Evolutionary conservation across 768 basidiomycete genomes (phyloP), one percentile per base, ranked within the genome.

Genomic region (Suillus discolor): DNA sequence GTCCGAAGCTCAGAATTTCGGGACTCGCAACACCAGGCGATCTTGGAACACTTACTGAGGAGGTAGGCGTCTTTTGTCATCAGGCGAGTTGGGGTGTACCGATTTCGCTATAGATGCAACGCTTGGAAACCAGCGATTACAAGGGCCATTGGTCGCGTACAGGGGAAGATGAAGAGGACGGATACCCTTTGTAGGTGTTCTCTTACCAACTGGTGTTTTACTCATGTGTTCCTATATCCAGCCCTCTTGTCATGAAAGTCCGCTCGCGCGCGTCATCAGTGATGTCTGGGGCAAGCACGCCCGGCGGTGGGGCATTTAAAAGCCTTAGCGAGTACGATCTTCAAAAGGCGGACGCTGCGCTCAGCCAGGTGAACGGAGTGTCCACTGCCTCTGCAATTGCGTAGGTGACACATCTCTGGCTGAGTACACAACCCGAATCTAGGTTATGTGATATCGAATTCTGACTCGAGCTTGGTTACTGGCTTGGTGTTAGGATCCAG

Each of bases 1-100:
- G 92, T 75, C 97, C 97, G 23, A 84, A 91, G 70, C 84, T 93
- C 79, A 85, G 88, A 68, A 83, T 79, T 72, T 71, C 80, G 13
- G 97, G 97, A 4, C 79, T 86, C 65, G 93, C 93, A 71, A 99
- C 97, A 1, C 97, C 97, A 0, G 96, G 96, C 8, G 95, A 97
- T 80, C 84, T 97, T 68, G 95, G 92, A 20, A 97, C 95, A 34
- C 80, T 96, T 51, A 94, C 92, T 1, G 92, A 94, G 77, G 90
- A 93, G 82, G 91, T 91, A 68, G 34, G 82, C 71, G 23, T 54
- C 23, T 4, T 39, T 44, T 47, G 67, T 18, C 20, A 63, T 36
- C n/a, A 59, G 39, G 20, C 38, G 53, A 28, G 15, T 20, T 53
- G 44, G 16, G 44, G 65, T 16, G 45, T 65, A 5, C 20, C 15